These are phyloP conservation scores for Colletotrichum falcatum DNA, from an alignment of 2,329 filamentous ascomycete species.

Conservation along the genomic window DNA sequence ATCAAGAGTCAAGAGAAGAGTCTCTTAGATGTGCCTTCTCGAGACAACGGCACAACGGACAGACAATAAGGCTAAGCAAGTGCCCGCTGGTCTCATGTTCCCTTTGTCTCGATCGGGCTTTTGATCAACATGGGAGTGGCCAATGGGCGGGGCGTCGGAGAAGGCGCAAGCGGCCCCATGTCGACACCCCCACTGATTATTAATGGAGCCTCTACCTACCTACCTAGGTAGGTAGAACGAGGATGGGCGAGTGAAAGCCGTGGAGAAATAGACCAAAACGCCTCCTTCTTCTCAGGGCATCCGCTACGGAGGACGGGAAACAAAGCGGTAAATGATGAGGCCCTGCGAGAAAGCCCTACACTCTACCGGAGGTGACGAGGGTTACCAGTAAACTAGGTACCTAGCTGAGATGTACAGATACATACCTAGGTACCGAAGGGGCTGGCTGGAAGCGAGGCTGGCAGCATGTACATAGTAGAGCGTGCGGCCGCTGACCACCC, in stretches of 20 bases:
- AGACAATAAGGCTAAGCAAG: constrained; percentile 19
- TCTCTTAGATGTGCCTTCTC: constrained; percentile 10
- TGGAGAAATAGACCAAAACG: not conserved
- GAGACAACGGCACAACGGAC: constrained; percentile 8
- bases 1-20: constrained; percentile 16
- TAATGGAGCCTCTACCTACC: constrained; percentile 4
- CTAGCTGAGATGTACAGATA: constrained; percentile 15
- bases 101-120: not conserved
- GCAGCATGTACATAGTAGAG: constrained; percentile 11
- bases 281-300: constrained; percentile 22
- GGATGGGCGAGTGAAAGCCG: not conserved
- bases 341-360: constrained; percentile 23
- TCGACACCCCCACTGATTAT: constrained; percentile 8
- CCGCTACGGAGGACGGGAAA: constrained; percentile 21
- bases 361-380: constrained; percentile 16
- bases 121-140: constrained; percentile 22
- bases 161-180: constrained; percentile 33
- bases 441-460: constrained; percentile 28
- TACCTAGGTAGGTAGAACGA: not conserved
- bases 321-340: constrained; percentile 24
- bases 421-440: constrained; percentile 29
- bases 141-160: constrained; percentile 24
- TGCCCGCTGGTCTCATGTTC: constrained; percentile 12
- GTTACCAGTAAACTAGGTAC: no score
- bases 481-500: constrained; percentile 33